A percentile compares a stretch with the other conserved stretches of the same genome.
These are phyloP conservation scores for Gossypium laxum DNA, from an alignment of 441 rosid species.

Conservation along the genomic window DNA sequence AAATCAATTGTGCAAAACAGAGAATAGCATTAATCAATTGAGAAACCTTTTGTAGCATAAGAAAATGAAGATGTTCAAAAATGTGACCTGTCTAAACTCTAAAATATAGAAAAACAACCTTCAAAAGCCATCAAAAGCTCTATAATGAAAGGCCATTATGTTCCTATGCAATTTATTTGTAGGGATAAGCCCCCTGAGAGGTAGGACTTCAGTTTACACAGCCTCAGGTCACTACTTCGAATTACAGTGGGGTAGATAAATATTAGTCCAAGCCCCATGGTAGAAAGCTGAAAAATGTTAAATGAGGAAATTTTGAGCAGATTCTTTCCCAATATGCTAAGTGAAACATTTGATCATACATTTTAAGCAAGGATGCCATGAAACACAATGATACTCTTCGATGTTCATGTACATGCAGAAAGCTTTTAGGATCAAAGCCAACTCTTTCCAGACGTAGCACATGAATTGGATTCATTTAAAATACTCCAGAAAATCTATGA, in stretches of 20 bases:
- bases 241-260: background rate
- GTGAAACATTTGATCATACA: background rate
- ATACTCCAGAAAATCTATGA: background rate
- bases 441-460: background rate
- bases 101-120: constrained; percentile 1
- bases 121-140: background rate
- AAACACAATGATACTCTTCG: background rate
- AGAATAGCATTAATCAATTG: background rate
- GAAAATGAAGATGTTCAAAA: background rate
- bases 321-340: background rate
- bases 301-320: background rate
- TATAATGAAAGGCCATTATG: background rate
- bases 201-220: background rate
- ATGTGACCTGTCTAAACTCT: background rate
- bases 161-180: background rate
- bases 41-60: background rate
- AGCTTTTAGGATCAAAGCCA: background rate
- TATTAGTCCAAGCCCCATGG: constrained; percentile 1
- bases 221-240: background rate
- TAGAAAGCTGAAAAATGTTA: background rate
- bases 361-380: background rate
- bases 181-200: background rate
- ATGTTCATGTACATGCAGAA: background rate
- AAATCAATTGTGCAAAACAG: constrained; percentile 8
- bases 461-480: background rate